Percentiles rank a stretch among this genome's conserved stretches.
Evolutionary conservation across 2,329 filamentous ascomycete species (phyloP).

Genomic region (Fusarium coicis): DNA sequence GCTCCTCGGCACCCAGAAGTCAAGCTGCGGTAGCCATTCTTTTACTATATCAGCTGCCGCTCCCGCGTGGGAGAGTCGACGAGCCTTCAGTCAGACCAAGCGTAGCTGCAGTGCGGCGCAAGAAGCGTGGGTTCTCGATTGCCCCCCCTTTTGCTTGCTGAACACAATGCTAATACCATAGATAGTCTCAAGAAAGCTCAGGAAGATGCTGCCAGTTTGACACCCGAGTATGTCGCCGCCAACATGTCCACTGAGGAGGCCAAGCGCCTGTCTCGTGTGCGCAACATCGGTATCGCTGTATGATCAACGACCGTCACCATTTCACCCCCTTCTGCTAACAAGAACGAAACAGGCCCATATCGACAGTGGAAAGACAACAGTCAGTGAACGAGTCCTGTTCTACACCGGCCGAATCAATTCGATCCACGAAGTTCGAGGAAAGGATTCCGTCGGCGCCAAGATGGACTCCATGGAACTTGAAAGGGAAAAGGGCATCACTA

Average conservation of each 20-base stretch:
- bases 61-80: conserved; percentile 40
- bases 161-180: conserved; percentile 26
- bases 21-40: conserved; percentile 42
- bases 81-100: conserved; percentile 50
- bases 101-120: conserved; percentile 51
- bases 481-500: conserved; percentile 98
- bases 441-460: conserved; percentile 95
- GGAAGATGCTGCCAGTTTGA: conserved; percentile 62
- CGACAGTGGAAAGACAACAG: conserved; percentile 97
- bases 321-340: conserved; percentile 25
- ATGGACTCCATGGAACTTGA: conserved; percentile 99
- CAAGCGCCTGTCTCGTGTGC: conserved; percentile 79
- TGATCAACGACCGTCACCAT: conserved; percentile 27
- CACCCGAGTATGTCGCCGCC: conserved; percentile 73
- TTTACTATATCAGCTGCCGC: conserved; percentile 42
- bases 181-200: conserved; percentile 62
- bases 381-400: conserved; percentile 95
- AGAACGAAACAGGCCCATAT: conserved; percentile 79
- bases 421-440: conserved; percentile 96
- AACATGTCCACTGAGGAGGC: conserved; percentile 85
- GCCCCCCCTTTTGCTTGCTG: not conserved
- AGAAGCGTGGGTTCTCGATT: conserved; percentile 51
- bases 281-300: conserved; percentile 98
- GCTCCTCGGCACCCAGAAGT: conserved; percentile 45
- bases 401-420: conserved; percentile 97